phyloP scores from a whole-genome alignment of 345 rosid species.

The Aquilaria malaccensis region DNA sequence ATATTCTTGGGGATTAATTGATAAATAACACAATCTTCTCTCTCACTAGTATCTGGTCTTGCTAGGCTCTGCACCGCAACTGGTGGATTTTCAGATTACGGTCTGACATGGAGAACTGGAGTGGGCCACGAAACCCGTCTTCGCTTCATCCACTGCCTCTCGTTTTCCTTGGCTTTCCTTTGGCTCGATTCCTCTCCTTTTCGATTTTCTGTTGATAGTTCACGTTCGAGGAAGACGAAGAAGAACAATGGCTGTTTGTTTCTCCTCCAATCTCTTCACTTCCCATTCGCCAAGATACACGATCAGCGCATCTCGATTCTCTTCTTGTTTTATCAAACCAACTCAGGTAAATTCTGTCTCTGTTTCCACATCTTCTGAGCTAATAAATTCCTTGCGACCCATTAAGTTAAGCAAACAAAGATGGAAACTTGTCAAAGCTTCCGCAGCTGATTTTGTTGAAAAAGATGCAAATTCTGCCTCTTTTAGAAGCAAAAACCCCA shows the following conservation, averaged over 20 bases:
- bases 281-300: slow-evolving; percentile 25
- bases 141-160: too few relatives aligned
- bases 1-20: too few relatives aligned
- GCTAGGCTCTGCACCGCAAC: too few relatives aligned
- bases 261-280: slow-evolving; percentile 35
- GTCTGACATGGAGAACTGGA: too few relatives aligned
- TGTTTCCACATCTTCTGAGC: slow-evolving; percentile 15
- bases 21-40: too few relatives aligned
- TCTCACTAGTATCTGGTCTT: too few relatives aligned
- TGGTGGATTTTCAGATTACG: too few relatives aligned
- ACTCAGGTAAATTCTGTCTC: slow-evolving; percentile 48
- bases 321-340: slow-evolving; percentile 37
- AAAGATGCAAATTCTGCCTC: slow-evolving; percentile 13
- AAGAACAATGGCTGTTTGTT: slow-evolving; percentile 36
- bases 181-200: too few relatives aligned
- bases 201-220: too few relatives aligned
- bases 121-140: too few relatives aligned
- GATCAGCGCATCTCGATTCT: slow-evolving; percentile 24
- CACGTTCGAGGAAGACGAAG: too few relatives aligned
- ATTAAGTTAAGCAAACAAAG: slow-evolving; percentile 24
- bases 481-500: slow-evolving; percentile 54
- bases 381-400: slow-evolving; percentile 14
- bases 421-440: slow-evolving; percentile 31
- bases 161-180: too few relatives aligned
- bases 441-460: slow-evolving; percentile 27